Conservation (phyloP, 108 stramenopile genomes). For the Cyclotella atomus region DNA sequence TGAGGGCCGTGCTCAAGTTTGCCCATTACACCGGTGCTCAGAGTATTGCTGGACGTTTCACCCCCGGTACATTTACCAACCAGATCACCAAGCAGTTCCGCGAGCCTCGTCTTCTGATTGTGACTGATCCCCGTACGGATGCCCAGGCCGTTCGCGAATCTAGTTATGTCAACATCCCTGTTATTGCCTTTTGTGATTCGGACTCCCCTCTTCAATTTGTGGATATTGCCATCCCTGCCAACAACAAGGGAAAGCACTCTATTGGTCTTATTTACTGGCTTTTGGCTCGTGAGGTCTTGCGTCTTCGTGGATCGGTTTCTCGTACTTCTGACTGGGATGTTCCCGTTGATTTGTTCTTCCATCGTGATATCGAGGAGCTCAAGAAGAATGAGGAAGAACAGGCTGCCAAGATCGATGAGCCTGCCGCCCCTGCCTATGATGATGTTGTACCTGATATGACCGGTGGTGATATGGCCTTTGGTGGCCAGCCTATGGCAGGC, state of each 20-base stretch:
- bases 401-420: slow-evolving; percentile 89
- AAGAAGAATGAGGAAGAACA: slow-evolving; percentile 97
- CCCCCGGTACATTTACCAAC: slow-evolving; percentile 99
- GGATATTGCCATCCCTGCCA: slow-evolving; percentile 99
- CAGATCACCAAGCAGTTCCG: slow-evolving; percentile 99
- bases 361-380: slow-evolving; percentile 99
- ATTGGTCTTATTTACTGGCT: slow-evolving; percentile 99
- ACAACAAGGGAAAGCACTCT: slow-evolving; percentile 99
- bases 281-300: slow-evolving; percentile 97
- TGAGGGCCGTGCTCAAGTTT: slow-evolving; percentile 99
- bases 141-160: slow-evolving; percentile 96
- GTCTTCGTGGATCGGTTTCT: slow-evolving; percentile 96
- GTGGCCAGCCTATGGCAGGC: slow-evolving; percentile 31
- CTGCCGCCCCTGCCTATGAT: slow-evolving; percentile 65
- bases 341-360: slow-evolving; percentile 99
- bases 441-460: slow-evolving; percentile 51
- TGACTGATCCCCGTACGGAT: slow-evolving; percentile 99
- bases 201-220: slow-evolving; percentile 99
- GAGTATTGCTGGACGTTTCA: slow-evolving; percentile 99
- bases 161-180: slow-evolving; percentile 98
- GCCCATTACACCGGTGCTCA: slow-evolving; percentile 99
- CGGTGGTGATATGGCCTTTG: slow-evolving; percentile 26
- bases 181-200: slow-evolving; percentile 98
- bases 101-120: slow-evolving; percentile 98
- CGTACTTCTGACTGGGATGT: slow-evolving; percentile 94